These are phyloP conservation scores for Cryptococcus sp. DNA, from an alignment of 1,284 basidiomycete genomes.

Conservation along the genomic window DNA sequence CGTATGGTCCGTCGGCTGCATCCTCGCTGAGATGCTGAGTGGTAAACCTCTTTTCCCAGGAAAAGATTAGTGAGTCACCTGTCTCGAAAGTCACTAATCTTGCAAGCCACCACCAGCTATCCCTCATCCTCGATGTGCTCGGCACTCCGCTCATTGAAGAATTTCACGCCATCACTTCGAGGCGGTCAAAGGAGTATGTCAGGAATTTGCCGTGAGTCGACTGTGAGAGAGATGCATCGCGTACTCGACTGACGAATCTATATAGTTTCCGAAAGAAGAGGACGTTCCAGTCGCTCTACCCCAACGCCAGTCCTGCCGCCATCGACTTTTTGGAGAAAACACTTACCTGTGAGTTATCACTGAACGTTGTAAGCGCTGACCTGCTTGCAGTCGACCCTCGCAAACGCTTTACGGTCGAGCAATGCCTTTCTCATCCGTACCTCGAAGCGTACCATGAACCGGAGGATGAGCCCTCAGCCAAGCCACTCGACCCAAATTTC, in stretches of 20 bases:
- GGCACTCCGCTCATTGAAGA: constrained; percentile 91
- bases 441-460: constrained; percentile 86
- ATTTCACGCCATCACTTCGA: constrained; percentile 84
- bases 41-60: constrained; percentile 95
- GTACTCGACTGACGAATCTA: constrained; percentile 5
- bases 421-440: constrained; percentile 88
- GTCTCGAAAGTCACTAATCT: neutral
- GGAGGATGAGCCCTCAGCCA: constrained; percentile 87
- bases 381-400: constrained; percentile 74
- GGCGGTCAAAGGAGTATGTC: constrained; percentile 84
- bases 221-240: neutral
- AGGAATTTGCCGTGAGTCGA: constrained; percentile 65
- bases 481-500: constrained; percentile 84
- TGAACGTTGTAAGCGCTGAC: neutral
- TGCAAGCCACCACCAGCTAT: constrained; percentile 78
- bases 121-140: constrained; percentile 84
- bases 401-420: constrained; percentile 85
- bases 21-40: constrained; percentile 93
- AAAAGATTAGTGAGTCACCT: constrained; percentile 68
- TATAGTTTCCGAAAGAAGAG: constrained; percentile 71
- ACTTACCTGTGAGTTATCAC: constrained; percentile 61
- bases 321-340: constrained; percentile 91
- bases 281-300: constrained; percentile 76
- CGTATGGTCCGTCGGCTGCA: constrained; percentile 95
- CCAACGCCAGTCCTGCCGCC: constrained; percentile 79